Evolutionary conservation across 176 grass and related monocot genomes (phyloP).

Genomic region (Puya raimondii): DNA sequence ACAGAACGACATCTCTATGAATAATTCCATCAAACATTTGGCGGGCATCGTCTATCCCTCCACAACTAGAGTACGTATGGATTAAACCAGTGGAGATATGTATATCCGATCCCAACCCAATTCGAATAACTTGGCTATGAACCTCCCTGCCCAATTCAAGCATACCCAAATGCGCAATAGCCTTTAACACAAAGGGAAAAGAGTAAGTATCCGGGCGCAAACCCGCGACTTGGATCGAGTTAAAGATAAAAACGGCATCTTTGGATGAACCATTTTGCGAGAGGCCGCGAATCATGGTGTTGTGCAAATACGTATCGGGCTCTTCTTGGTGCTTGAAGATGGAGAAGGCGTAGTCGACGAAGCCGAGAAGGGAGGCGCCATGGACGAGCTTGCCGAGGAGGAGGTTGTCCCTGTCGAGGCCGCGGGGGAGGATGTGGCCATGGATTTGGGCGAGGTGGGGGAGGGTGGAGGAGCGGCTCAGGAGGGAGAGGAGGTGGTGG

Average conservation of each 20-base stretch:
- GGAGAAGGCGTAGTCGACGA: slow-evolving; percentile 9
- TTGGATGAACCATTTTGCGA: slow-evolving; percentile 12
- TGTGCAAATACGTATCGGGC: slow-evolving; percentile 17
- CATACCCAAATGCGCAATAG: slow-evolving; percentile 13
- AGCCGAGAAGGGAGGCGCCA: slow-evolving; percentile 15
- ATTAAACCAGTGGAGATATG: slow-evolving; percentile 44
- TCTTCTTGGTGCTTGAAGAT: slow-evolving; percentile 13
- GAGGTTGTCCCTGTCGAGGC: slow-evolving; percentile 21
- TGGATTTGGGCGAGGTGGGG: slow-evolving; percentile 21
- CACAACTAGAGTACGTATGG: slow-evolving; percentile 34
- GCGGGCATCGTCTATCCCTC: slow-evolving; percentile 22
- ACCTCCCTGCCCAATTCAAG: slow-evolving; percentile 26
- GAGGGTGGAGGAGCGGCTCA: slow-evolving; percentile 15
- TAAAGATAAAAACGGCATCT: slow-evolving; percentile 17
- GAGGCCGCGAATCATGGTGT: slow-evolving; percentile 30
- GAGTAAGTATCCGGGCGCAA: slow-evolving; percentile 27
- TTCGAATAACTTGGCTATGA: slow-evolving; percentile 27
- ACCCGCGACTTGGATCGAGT: slow-evolving; percentile 12
- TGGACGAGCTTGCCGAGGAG: slow-evolving; percentile 28
- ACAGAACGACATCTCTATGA: slow-evolving; percentile 40
- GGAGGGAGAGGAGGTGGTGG: slow-evolving; percentile 11
- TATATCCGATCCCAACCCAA: slow-evolving; percentile 26
- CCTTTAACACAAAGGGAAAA: slow-evolving; percentile 24
- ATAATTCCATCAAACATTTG: slow-evolving; percentile 47
- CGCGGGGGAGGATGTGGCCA: slow-evolving; percentile 19